Evolutionary conservation across 1,139 yeast genomes (phyloP), one percentile per base, ranked within the genome.

Genomic region (Yamadazyma membranifaciens): DNA sequence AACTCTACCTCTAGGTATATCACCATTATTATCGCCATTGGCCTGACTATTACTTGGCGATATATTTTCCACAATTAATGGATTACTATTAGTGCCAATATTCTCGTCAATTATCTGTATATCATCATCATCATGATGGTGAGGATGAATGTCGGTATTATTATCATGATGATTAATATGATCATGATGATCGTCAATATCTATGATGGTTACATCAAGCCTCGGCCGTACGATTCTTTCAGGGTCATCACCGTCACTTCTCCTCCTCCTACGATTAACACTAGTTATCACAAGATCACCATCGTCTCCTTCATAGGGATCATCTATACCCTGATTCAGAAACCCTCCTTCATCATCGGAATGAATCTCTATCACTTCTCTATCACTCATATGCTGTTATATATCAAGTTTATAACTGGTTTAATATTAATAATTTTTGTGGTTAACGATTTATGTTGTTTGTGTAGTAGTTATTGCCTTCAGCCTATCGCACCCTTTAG

Each of bases 61-160:
- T 17, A 15, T 16, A 27, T 16, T 22, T 16, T 27, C 31, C 6
- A 28, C 38, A 2, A 29, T 6, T 27, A 35, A 28, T 7, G 42
- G 36, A 22, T 35, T 41, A 24, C 43, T 10, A 11, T 31, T 25
- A 11, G 31, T 34, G 4, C 31, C 37, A 14, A 29, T 24, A 7
- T 34, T 36, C 34, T 47, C 50, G 17, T 55, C 59, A 10, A 62
- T 48, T 7, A 65, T 61, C 42, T 62, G 54, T 6, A 63, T 44
- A 17, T 63, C 69, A 33, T 58, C 65, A 33, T 54, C 58, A 28
- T 31, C 31, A n/a, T 17, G 16, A 27, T 14, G 26, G 11, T 12
- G 10, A 13, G 5, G 17, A 14, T 24, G 14, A 32, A 9, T 31
- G 12, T 33, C n/a, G n/a, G n/a, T 20, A 22, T 29, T 30, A 36